Evolutionary conservation across 1,284 basidiomycete genomes (phyloP).

Genomic region (Rhodotorula sp.): DNA sequence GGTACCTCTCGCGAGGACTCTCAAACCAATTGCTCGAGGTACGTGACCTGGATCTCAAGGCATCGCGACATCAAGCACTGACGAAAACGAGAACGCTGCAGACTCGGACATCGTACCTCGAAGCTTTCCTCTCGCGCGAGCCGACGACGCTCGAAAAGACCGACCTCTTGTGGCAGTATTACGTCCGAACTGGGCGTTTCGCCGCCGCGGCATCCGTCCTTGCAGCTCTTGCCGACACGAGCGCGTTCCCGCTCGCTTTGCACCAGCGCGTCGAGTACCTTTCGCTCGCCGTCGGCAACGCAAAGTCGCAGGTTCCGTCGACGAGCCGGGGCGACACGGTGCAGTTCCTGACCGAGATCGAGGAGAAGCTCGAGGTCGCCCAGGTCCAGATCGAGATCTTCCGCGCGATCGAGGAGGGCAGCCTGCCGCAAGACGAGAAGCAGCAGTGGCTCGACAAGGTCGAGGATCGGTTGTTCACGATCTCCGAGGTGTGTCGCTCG

Average conservation of each 20-base stretch:
- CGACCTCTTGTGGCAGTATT: conserved; percentile 94
- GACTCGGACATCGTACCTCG: conserved; percentile 80
- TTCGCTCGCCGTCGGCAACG: conserved; percentile 89
- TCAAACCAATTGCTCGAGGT: conserved; percentile 90
- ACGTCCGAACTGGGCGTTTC: conserved; percentile 83
- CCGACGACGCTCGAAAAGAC: conserved; percentile 77
- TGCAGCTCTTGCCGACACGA: conserved; percentile 79
- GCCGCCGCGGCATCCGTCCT: conserved; percentile 83
- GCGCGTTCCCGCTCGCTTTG: conserved; percentile 59
- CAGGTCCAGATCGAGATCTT: conserved; percentile 87
- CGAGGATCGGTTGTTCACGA: conserved; percentile 52
- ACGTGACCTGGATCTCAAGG: conserved; percentile 37
- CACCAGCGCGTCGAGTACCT: conserved; percentile 79
- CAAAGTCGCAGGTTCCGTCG: conserved; percentile 79
- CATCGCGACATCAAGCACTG: neutral
- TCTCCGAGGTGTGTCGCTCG: conserved; percentile 49
- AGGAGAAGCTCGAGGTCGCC: conserved; percentile 95
- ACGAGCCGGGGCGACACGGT: conserved; percentile 69
- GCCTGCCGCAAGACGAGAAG: conserved; percentile 55
- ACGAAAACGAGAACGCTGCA: conserved; percentile 46
- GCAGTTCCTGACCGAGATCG: conserved; percentile 84
- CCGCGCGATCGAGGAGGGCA: conserved; percentile 49
- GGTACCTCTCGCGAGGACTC: conserved; percentile 74
- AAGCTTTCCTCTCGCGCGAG: conserved; percentile 78
- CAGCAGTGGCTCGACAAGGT: conserved; percentile 63